These are phyloP conservation scores for Fusarium kyushuense DNA, from an alignment of 2,329 filamentous ascomycete genomes.

Conservation along the genomic window DNA sequence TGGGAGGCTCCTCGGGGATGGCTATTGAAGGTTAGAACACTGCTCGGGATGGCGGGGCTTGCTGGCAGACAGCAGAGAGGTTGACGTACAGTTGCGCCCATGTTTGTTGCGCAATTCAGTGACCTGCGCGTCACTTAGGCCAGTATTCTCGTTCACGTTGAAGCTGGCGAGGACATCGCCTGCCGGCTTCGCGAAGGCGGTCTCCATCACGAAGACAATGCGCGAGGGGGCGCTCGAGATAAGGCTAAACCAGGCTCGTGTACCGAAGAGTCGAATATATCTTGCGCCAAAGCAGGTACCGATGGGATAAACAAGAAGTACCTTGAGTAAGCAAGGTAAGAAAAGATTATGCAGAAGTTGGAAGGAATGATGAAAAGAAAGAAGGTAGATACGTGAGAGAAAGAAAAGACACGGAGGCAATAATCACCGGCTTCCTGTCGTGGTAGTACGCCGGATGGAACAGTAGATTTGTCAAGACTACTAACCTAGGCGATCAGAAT, in stretches of 20 bases:
- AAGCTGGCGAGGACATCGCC: constrained; percentile 71
- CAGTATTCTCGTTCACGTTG: constrained; percentile 65
- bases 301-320: constrained; percentile 10
- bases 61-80: neutral
- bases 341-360: constrained; percentile 19
- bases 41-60: constrained; percentile 20
- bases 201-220: constrained; percentile 65
- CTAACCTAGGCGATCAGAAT: constrained; percentile 44
- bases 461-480: constrained; percentile 47
- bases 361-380: constrained; percentile 28
- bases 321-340: constrained; percentile 17
- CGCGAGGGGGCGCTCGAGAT: constrained; percentile 39
- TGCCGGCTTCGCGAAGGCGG: constrained; percentile 70
- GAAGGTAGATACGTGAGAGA: constrained; percentile 28
- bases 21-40: constrained; percentile 54
- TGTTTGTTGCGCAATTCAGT: constrained; percentile 66
- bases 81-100: constrained; percentile 72
- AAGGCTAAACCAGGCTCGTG: constrained; percentile 24
- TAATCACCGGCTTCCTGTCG: constrained; percentile 46
- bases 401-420: constrained; percentile 34
- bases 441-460: constrained; percentile 32
- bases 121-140: constrained; percentile 71
- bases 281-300: constrained; percentile 28
- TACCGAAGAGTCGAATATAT: constrained; percentile 12
- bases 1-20: constrained; percentile 89